Base-by-base conservation (phyloP, 768 basidiomycete genomes). In the Pulveroboletus frians region DNA sequence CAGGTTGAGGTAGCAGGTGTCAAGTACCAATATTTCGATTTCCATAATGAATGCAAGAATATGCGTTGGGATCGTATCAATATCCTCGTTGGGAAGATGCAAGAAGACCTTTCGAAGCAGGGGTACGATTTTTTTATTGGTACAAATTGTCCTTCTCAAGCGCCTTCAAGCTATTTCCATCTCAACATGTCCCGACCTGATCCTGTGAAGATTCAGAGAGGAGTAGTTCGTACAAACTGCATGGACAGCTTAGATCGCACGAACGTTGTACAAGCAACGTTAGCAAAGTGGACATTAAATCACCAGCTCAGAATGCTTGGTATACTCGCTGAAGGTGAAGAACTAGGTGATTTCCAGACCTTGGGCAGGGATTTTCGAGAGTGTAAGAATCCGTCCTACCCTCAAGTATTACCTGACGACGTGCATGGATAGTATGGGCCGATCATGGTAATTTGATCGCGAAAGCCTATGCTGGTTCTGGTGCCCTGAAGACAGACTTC, bases 231-330 rank as follows among this genome's bases (percentile, higher is more conserved):
- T 39, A 94, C 93, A 8, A 99, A 98, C 65, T 98, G 96, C 69
- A 96, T 96, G 96, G 95, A 97, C 66, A 88, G 85, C 60, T 73
- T 97, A 50, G 96, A 99, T 64, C 81, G 96, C 43, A 99, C 96
- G 39, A 98, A 98, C 66, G 95, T 99, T 37, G 88, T 92, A 5
- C 96, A 99, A 66, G 86, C 90, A 15, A 80, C 94, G 11, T 68
- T 98, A 42, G 96, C 88, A 14, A 92, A 88, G 66, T 88, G 84
- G 80, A 84, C 79, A 1, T 73, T 98, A 39, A 85, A 82, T 51
- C 71, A 75, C 43, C 95, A 98, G 62, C 75, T 99, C 48, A 78
- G 77, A 54, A 74, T 76, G 5, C 66, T 86, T 15, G 89, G 87
- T 5, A 78, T 98, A 6, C 66, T 98, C 26, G 74, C 81, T 9